A percentile compares a stretch with the other conserved stretches of the same genome.
Evolutionary conservation across 495 filamentous ascomycete genomes (phyloP).

Genomic region (Pseudevernia furfuracea): DNA sequence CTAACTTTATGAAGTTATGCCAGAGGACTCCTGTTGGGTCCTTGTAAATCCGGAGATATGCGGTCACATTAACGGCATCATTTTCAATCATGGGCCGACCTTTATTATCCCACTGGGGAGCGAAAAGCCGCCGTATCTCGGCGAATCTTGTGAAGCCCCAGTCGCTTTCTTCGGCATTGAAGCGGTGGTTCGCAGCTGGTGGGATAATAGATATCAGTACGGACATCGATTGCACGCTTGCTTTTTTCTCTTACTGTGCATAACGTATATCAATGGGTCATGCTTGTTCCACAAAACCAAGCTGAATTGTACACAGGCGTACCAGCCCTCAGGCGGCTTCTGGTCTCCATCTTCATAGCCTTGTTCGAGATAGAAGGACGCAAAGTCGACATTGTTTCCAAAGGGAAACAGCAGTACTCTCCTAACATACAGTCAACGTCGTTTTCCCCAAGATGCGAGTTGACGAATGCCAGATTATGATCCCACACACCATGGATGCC

Average conservation of each 20-base stretch:
- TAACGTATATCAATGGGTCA: slow-evolving; percentile 67
- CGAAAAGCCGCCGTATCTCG: slow-evolving; percentile 76
- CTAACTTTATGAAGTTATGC: slow-evolving; percentile 92
- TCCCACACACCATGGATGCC: slow-evolving; percentile 69
- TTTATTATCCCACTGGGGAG: slow-evolving; percentile 56
- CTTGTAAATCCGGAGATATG: slow-evolving; percentile 88
- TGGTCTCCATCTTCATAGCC: slow-evolving; percentile 56
- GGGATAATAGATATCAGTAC: slow-evolving; percentile 12
- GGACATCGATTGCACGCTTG: slow-evolving; percentile 13
- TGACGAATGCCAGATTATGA: not conserved
- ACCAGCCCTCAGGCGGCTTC: slow-evolving; percentile 77
- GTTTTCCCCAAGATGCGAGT: not conserved
- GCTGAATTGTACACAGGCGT: slow-evolving; percentile 91
- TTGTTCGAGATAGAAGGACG: slow-evolving; percentile 95
- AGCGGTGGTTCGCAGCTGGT: slow-evolving; percentile 71
- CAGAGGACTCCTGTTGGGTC: slow-evolving; percentile 98
- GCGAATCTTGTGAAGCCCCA: slow-evolving; percentile 96
- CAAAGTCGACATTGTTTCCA: slow-evolving; percentile 85
- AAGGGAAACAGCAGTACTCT: slow-evolving; percentile 84
- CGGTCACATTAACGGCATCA: slow-evolving; percentile 77
- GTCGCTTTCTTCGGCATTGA: slow-evolving; percentile 92
- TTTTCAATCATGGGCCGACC: slow-evolving; percentile 78
- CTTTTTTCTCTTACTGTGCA: slow-evolving; percentile 46
- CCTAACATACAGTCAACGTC: slow-evolving; percentile 21
- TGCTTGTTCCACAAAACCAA: slow-evolving; percentile 90